Percentiles rank a stretch among this genome's conserved stretches.
phyloP scores from a whole-genome alignment of 2,329 filamentous ascomycete species.

The Purpureocillium takamizusanense region DNA sequence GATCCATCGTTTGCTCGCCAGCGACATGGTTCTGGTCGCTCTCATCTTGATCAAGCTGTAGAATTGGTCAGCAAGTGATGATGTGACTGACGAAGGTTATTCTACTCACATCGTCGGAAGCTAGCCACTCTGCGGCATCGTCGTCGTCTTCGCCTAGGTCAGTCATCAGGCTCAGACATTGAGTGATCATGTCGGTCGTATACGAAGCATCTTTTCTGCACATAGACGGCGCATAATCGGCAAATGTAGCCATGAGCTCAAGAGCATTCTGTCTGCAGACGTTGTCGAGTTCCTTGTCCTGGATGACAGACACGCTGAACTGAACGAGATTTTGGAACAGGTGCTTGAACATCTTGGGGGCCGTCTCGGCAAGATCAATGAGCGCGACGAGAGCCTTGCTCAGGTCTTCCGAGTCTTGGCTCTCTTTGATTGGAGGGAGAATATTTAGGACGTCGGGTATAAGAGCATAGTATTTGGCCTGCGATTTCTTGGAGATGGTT shows the following conservation, averaged over 20 bases:
- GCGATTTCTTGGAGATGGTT: conserved; percentile 77
- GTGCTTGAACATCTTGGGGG: conserved; percentile 93
- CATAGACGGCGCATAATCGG: conserved; percentile 87
- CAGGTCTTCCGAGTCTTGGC: conserved; percentile 81
- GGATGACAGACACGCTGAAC: conserved; percentile 87
- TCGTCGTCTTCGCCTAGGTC: conserved; percentile 93
- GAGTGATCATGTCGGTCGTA: conserved; percentile 94
- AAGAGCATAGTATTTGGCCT: conserved; percentile 78
- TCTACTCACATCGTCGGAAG: conserved; percentile 71
- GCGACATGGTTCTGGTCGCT: conserved; percentile 96
- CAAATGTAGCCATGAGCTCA: conserved; percentile 96
- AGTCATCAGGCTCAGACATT: conserved; percentile 96
- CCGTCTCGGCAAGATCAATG: conserved; percentile 89
- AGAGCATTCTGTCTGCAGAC: conserved; percentile 88
- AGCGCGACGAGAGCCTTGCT: conserved; percentile 83
- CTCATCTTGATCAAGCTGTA: conserved; percentile 81
- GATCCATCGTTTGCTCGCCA: conserved; percentile 97
- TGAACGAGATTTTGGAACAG: conserved; percentile 89
- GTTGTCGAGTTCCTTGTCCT: conserved; percentile 90
- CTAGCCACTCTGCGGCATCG: conserved; percentile 87
- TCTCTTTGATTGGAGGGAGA: conserved; percentile 86
- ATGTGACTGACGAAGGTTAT: background rate
- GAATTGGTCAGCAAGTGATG: conserved; percentile 15
- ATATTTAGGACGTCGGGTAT: conserved; percentile 92
- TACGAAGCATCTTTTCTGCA: conserved; percentile 91